Percentiles rank a stretch among this genome's conserved stretches.
Conservation (phyloP, 2,329 filamentous ascomycete genomes). For the Pseudogymnoascus sp. region DNA sequence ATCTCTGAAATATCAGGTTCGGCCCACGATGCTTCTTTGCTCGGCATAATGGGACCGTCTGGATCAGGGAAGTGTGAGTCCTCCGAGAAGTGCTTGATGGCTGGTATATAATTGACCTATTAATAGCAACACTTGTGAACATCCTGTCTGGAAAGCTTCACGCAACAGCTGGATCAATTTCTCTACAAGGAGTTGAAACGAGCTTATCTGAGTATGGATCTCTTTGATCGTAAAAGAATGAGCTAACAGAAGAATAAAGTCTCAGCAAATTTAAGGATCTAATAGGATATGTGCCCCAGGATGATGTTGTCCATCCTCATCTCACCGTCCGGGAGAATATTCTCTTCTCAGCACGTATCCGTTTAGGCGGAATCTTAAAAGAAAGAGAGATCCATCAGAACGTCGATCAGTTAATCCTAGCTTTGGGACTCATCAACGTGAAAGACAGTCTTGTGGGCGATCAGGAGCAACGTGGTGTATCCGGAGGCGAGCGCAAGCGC, state of each 20-base stretch:
- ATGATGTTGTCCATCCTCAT: slow-evolving; percentile 52
- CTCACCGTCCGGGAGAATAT: slow-evolving; percentile 56
- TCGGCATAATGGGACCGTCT: slow-evolving; percentile 51
- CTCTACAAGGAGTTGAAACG: slow-evolving; percentile 37
- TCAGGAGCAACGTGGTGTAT: slow-evolving; percentile 43
- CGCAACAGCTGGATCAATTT: slow-evolving; percentile 42
- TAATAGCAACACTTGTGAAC: slow-evolving; percentile 45
- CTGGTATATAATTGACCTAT: slow-evolving; percentile 11
- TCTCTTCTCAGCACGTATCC: slow-evolving; percentile 47
- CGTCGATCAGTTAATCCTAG: slow-evolving; percentile 49
- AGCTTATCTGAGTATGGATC: slow-evolving; percentile 22
- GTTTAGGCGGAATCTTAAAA: slow-evolving; percentile 44
- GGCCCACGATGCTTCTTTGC: slow-evolving; percentile 46
- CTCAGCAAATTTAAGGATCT: slow-evolving; percentile 45
- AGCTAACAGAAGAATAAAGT: background rate
- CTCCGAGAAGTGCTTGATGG: background rate
- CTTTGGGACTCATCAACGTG: slow-evolving; percentile 44
- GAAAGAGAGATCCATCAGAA: slow-evolving; percentile 42
- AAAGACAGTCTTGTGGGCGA: slow-evolving; percentile 44
- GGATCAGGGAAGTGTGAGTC: slow-evolving; percentile 46
- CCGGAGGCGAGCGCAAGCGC: slow-evolving; percentile 49
- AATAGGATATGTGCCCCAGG: slow-evolving; percentile 54
- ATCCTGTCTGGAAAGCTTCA: slow-evolving; percentile 51
- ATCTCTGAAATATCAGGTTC: slow-evolving; percentile 46
- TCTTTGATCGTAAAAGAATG: background rate